Evolutionary conservation across 495 filamentous ascomycete genomes (phyloP), one percentile per base, ranked within the genome.

Genomic region (Neurospora pannonica): DNA sequence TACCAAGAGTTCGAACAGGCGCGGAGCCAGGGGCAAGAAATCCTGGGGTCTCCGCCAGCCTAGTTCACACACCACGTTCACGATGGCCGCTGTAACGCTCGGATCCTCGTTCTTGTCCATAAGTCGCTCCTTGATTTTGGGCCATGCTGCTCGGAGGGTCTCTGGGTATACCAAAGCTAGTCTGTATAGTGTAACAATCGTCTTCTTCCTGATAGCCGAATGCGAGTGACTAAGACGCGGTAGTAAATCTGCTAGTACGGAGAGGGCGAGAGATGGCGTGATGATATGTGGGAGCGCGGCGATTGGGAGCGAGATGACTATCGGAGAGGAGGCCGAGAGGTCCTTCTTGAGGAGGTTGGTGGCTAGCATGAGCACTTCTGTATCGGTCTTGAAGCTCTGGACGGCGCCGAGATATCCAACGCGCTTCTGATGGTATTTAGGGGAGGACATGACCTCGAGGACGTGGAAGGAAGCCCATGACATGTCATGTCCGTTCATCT

Each of bases 401-500:
- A 95, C 93, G 3, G 96, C 96, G 5, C 92, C 95, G n/a, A 99
- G 89, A 83, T 99, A 99, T 36, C 94, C 96, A 54, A 97, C 93
- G 74, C 96, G 85, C 81, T 99, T 99, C 81, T 97, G 96, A 42
- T 92, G 86, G 81, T 97, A 97, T 82, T 97, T 98, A 19, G 91
- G 82, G 7, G 93, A 96, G 31, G 94, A 97, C 96, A 99, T 99
- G 82, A 99, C 96, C 83, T 99, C 96, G 39, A 99, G 90, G 15
- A 98, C 96, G 81, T 98, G 93, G 82, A 99, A 99, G 10, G 94
- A 94, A 24, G 97, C 96, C 96, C 96, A 99, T 0, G 96, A 98
- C 96, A 99, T 99, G 83, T 99, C 96, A 79, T 99, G 93, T 13
- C 96, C 96, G 79, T 97, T 94, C 96, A 99, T 99, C 81, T 99